phyloP scores from a whole-genome alignment of 1,284 basidiomycete species.

The Leccinum griseonigrum region DNA sequence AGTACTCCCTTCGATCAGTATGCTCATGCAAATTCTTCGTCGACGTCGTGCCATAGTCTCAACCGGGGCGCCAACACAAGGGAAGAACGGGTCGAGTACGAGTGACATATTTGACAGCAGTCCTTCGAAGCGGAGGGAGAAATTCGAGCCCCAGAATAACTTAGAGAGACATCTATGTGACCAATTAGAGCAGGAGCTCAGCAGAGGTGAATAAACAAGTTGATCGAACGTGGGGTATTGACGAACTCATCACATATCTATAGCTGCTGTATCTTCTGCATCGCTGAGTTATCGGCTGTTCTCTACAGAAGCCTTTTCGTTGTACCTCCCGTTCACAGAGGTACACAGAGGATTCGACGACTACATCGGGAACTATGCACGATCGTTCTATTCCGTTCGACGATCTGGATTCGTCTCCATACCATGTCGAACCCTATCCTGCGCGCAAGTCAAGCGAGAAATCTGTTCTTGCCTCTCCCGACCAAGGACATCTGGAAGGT shows the following conservation, averaged over 20 bases:
- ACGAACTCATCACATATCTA: neutral
- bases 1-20: slow-evolving; percentile 17
- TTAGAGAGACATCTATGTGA: slow-evolving; percentile 64
- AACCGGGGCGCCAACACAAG: slow-evolving; percentile 52
- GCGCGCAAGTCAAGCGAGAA: slow-evolving; percentile 38
- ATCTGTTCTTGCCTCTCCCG: slow-evolving; percentile 49
- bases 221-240: neutral
- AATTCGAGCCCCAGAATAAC: slow-evolving; percentile 62
- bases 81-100: slow-evolving; percentile 12
- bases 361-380: slow-evolving; percentile 28
- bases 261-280: slow-evolving; percentile 42
- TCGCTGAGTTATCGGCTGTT: slow-evolving; percentile 54
- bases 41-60: slow-evolving; percentile 66
- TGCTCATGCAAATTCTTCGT: slow-evolving; percentile 48
- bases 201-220: slow-evolving; percentile 24
- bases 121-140: slow-evolving; percentile 63
- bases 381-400: slow-evolving; percentile 34
- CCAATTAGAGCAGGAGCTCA: slow-evolving; percentile 58
- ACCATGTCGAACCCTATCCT: slow-evolving; percentile 63
- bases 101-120: slow-evolving; percentile 39
- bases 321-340: slow-evolving; percentile 37
- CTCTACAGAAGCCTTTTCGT: slow-evolving; percentile 68
- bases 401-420: slow-evolving; percentile 57
- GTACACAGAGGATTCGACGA: slow-evolving; percentile 25
- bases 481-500: slow-evolving; percentile 57